Base-by-base conservation (phyloP, 1,284 basidiomycete species). In the Wallemia mellicola region DNA sequence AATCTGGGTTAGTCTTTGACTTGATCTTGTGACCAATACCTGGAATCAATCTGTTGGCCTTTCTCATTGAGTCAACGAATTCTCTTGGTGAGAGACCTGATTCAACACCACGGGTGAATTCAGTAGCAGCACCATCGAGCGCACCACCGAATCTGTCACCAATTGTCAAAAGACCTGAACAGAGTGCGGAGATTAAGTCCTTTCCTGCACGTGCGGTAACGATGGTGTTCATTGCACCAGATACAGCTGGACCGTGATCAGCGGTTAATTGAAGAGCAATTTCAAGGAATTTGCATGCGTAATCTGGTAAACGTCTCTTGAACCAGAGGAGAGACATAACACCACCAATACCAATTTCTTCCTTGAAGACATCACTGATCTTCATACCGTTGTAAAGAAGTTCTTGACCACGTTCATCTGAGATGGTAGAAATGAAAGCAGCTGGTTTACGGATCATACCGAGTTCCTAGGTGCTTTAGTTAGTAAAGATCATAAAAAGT, bases 21-120 rank as follows among this genome's bases (percentile, higher is more conserved):
- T 98, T 98, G 78, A 98, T 95, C 79, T 96, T 96, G 81, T 98
- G 92, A 61, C 92, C 92, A 66, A 98, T 98, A 77, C 92, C 92
- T 64, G 84, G 86, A 75, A 96, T 89, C 65, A 98, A 82, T 74
- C 89, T 91, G 79, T 96, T 96, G 57, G 80, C 80, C 75, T 91
- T 91, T 69, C 92, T 80, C 72, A 86, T 86, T 67, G 82, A 80
- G 74, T 98, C 92, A 66, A 98, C 92, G 67, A 96, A 96, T 73
- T 98, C 92, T 68, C 92, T 80, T 25, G 92, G 89, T 11, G 88
- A 94, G 67, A 91, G 76, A 61, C 91, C 92, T 30, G 82, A 83
- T 70, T 89, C 86, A 60, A 82, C 79, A 60, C 89, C 92, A 62
- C 79, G 76, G 24, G 86, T 86, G 79, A 98, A 96, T 82, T 95